These are phyloP conservation scores for Amphicarpaea edgeworthii DNA, from an alignment of 306 rosid species.

Conservation along the genomic window DNA sequence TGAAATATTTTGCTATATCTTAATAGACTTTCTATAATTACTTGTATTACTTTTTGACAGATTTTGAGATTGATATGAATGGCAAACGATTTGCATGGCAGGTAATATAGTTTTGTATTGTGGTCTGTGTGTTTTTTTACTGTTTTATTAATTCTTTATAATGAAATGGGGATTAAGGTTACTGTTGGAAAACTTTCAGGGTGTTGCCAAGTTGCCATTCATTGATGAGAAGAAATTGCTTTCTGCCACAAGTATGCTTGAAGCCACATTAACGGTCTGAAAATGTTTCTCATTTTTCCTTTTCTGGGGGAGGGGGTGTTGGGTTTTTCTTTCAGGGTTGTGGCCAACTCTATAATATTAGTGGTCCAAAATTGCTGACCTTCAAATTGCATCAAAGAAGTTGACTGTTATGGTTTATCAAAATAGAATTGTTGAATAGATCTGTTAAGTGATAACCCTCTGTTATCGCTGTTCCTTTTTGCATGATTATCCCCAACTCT, in stretches of 20 bases:
- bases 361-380: constrained; percentile 29
- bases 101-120: constrained; percentile 53
- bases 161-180: constrained; percentile 34
- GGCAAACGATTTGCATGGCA: constrained; percentile 98
- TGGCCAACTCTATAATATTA: constrained; percentile 20
- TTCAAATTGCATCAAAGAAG: constrained; percentile 29
- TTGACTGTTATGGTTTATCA: constrained; percentile 19
- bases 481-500: constrained; percentile 1
- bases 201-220: constrained; percentile 96
- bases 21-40: constrained; percentile 28
- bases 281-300: constrained; percentile 25
- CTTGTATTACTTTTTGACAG: constrained; percentile 56
- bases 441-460: not conserved
- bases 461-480: constrained; percentile 1
- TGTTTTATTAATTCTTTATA: constrained; percentile 32
- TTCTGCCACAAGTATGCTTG: constrained; percentile 80
- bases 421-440: constrained; percentile 32
- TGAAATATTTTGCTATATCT: constrained; percentile 35
- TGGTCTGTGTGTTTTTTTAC: not conserved
- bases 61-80: constrained; percentile 97
- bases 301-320: not conserved
- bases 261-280: constrained; percentile 84
- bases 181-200: constrained; percentile 59
- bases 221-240: constrained; percentile 89
- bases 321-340: constrained; percentile 23